Percentiles rank a stretch among this genome's conserved stretches.
phyloP scores from a whole-genome alignment of 2,329 filamentous ascomycete genomes.

The Epichloe uncinata region DNA sequence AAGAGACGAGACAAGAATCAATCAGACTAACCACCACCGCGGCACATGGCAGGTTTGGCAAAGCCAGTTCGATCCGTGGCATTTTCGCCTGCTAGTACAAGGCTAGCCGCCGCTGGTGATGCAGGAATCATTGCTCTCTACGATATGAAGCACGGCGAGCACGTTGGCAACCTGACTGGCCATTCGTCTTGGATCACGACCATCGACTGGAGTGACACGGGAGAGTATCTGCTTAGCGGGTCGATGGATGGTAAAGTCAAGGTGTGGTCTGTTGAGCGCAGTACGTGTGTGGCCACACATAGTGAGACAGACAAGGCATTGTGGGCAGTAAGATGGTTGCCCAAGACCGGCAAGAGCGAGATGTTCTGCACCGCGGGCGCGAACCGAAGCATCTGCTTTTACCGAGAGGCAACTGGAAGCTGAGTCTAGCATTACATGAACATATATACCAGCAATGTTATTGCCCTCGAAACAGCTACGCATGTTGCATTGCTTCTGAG shows the following conservation, averaged over 20 bases:
- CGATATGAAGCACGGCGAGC: constrained; percentile 83
- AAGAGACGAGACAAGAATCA: background rate
- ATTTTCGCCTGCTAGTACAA: constrained; percentile 75
- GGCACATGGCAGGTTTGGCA: constrained; percentile 48
- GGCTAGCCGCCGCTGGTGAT: constrained; percentile 83
- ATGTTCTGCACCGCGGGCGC: constrained; percentile 70
- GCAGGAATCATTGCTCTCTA: constrained; percentile 81
- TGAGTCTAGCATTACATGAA: constrained; percentile 15
- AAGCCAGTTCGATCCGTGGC: constrained; percentile 75
- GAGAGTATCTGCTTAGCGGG: constrained; percentile 80
- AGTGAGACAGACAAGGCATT: constrained; percentile 77
- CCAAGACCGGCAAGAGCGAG: constrained; percentile 53
- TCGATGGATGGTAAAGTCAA: constrained; percentile 90
- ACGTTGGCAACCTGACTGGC: constrained; percentile 70
- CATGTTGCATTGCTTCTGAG: too few relatives aligned
- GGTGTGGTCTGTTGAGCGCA: constrained; percentile 82
- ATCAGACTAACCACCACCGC: background rate
- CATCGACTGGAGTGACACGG: constrained; percentile 85
- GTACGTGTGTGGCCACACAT: constrained; percentile 81
- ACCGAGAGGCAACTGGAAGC: constrained; percentile 66
- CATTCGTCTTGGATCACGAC: constrained; percentile 82
- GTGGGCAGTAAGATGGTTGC: constrained; percentile 77
- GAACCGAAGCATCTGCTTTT: constrained; percentile 65
- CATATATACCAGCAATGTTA: constrained; percentile 5
- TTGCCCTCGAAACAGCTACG: too few relatives aligned